These are phyloP conservation scores for Colletotrichum theobromicola DNA, from an alignment of 2,329 filamentous ascomycete genomes.

Conservation along the genomic window DNA sequence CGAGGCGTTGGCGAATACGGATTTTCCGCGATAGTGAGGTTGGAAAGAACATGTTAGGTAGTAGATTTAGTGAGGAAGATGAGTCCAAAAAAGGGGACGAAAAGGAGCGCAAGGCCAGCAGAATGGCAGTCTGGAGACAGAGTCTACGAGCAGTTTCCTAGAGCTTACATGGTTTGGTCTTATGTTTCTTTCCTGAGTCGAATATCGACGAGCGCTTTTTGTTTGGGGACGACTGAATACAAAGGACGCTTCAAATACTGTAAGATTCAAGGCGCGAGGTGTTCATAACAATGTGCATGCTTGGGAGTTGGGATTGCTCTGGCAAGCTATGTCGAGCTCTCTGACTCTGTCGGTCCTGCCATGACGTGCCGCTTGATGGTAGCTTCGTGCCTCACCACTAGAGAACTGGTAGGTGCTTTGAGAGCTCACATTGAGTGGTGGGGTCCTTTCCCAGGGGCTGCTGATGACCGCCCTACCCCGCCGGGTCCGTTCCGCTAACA, in stretches of 20 bases:
- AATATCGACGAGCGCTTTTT: background rate
- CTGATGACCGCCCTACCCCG: background rate
- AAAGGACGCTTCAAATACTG: background rate
- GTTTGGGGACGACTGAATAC: background rate
- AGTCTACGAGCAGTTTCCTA: conserved; percentile 21
- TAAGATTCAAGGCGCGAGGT: background rate
- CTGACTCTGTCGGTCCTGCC: background rate
- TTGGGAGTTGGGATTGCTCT: background rate
- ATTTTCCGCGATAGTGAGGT: conserved; percentile 4
- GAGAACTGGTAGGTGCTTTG: conserved; percentile 2
- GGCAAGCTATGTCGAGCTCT: background rate
- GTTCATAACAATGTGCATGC: background rate
- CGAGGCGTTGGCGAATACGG: conserved; percentile 22
- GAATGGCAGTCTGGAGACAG: conserved; percentile 11
- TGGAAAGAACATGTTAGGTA: background rate
- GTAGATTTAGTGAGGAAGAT: background rate
- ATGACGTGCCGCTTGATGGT: background rate
- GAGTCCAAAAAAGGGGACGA: conserved; percentile 11
- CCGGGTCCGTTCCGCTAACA: background rate
- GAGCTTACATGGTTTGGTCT: conserved; percentile 20
- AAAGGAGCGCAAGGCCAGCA: conserved; percentile 12
- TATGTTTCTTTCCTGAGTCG: conserved; percentile 3
- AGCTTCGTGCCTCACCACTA: background rate
- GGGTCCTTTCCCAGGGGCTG: conserved; percentile 6
- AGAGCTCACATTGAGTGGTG: conserved; percentile 7